These are phyloP conservation scores for Dryadomyces quercivorus DNA, from an alignment of 2,329 filamentous ascomycete genomes.

Conservation along the genomic window DNA sequence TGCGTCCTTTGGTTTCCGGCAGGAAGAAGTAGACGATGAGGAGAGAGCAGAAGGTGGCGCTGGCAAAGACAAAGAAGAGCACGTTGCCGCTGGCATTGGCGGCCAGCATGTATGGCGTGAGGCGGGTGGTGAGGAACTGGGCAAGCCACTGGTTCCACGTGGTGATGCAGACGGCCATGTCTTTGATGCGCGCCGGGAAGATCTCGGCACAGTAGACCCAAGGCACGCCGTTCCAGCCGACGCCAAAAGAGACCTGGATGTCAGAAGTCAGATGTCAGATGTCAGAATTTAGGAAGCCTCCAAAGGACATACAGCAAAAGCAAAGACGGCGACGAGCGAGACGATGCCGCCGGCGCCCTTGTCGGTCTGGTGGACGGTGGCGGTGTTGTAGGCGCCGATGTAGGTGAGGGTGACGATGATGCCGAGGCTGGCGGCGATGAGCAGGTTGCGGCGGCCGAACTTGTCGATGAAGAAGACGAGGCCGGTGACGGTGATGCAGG, in stretches of 20 bases:
- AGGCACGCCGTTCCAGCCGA: conserved; percentile 20
- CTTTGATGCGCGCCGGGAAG: conserved; percentile 17
- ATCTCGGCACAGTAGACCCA: conserved; percentile 16
- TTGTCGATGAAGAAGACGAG: conserved; percentile 9
- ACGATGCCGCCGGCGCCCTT: neutral
- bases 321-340: neutral
- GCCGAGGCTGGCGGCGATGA: conserved; percentile 14
- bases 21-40: conserved; percentile 3
- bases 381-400: conserved; percentile 7
- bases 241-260: conserved; percentile 21
- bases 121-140: conserved; percentile 18
- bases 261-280: no score
- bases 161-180: conserved; percentile 15
- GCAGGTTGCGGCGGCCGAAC: conserved; percentile 12
- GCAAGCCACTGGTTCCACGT: conserved; percentile 19
- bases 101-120: conserved; percentile 17
- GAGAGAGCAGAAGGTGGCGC: neutral
- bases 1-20: conserved; percentile 3
- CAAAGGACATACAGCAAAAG: neutral
- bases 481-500: conserved; percentile 5
- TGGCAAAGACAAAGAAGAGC: conserved; percentile 2
- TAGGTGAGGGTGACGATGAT: conserved; percentile 19
- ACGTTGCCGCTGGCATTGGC: conserved; percentile 1
- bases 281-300: no score
- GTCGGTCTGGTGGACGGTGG: neutral